These are phyloP conservation scores for Fusarium agapanthi DNA, from an alignment of 2,329 filamentous ascomycete species.

Conservation along the genomic window DNA sequence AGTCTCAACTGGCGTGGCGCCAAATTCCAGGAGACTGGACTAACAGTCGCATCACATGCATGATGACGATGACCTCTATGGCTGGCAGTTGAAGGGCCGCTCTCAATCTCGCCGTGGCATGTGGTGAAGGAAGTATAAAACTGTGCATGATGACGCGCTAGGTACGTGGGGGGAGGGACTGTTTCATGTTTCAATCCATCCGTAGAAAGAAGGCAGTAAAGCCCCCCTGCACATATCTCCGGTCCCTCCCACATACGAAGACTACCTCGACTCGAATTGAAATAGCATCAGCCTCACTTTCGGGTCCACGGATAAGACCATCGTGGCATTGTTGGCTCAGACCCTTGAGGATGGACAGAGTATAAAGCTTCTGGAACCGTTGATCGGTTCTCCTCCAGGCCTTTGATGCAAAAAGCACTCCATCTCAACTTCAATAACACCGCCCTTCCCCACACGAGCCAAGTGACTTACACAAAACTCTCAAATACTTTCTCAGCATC, in stretches of 20 bases:
- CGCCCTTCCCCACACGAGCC: not conserved
- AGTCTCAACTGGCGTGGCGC: conserved; percentile 7
- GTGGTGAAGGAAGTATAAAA: conserved; percentile 15
- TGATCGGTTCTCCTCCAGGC: conserved; percentile 13
- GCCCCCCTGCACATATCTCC: conserved; percentile 21
- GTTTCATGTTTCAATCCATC: conserved; percentile 40
- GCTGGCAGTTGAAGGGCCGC: not conserved
- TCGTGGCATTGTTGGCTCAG: conserved; percentile 28
- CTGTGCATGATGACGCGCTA: conserved; percentile 24
- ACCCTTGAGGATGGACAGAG: conserved; percentile 20
- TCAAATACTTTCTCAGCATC: not conserved
- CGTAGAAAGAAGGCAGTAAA: conserved; percentile 26
- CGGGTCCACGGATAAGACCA: conserved; percentile 21
- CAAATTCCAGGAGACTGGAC: conserved; percentile 20
- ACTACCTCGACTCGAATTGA: conserved; percentile 1
- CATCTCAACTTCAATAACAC: not conserved
- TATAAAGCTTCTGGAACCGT: conserved; percentile 37
- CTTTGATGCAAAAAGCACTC: conserved; percentile 9
- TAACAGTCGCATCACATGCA: conserved; percentile 21
- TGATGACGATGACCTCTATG: conserved; percentile 19
- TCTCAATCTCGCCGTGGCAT: not conserved
- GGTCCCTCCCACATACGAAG: conserved; percentile 21
- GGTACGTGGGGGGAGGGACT: conserved; percentile 30
- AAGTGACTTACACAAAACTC: not conserved
- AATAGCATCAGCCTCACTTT: conserved; percentile 39